Evolutionary conservation across 2,329 filamentous ascomycete genomes (phyloP), one percentile per base, ranked within the genome.

Genomic region (Aspergillus sp.): DNA sequence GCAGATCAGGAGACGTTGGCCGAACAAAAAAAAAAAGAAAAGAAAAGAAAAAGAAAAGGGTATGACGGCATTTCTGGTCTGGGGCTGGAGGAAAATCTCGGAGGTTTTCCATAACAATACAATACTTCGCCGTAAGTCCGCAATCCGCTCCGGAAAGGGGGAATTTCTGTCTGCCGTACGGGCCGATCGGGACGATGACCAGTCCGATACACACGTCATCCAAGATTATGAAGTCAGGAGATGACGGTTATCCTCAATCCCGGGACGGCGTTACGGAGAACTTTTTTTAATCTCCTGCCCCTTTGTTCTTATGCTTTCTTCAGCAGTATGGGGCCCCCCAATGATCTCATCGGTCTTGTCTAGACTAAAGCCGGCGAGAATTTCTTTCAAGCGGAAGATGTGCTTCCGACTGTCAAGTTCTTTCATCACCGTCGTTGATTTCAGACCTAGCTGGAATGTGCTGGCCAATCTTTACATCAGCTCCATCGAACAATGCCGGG

Each of bases 1-100:
- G 46, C n/a, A 36, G 46, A 48, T 48, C 46, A 48, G 46, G 46
- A 48, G 46, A 48, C 46, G 46, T 48, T 48, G 22, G 19, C 13
- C 20, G 17, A 43, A 20, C 7, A 43, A 43, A 13, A 43, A 20
- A 3, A 3, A 43, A 43, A 22, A 22, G 22, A 43, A 43, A 17
- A 43, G n/a, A 43, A 24, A 43, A 24, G n/a, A n/a, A 43, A 24
- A 43, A 14, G 4, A 24, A 43, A 20, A 43, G 1, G 22, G 46
- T 22, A 36, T 48, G 46, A 48, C 46, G 46, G 33, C 20, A 17
- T 40, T 8, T n/a, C 22, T 20, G 30, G 40, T 42, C 19, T 42
- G 14, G 40, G 16, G 19, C 16, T 8, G 14, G 9, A n/a, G 33
- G 33, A 38, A 22, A 20, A 19, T 3, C 11, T 17, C 40, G n/a